Base-by-base conservation (phyloP, 2,329 filamentous ascomycete species). In the Epichloe brachyelytri region DNA sequence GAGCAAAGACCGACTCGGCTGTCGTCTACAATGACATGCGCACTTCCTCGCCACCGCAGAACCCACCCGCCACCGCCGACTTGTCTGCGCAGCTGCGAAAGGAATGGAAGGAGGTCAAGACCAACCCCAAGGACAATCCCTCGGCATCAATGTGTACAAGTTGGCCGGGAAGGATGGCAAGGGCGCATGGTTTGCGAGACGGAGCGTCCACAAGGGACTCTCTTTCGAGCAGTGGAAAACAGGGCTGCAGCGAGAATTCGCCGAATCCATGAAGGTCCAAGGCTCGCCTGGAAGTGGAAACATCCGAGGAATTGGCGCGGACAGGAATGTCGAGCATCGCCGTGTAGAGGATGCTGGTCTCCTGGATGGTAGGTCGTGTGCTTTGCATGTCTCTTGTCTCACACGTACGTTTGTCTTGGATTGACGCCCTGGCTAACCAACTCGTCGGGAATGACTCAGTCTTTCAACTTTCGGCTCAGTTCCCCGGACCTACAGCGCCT, bases 171-270 rank as follows among this genome's bases (percentile, higher is more conserved):
- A 86, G 59, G 91, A 97, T 65, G 82, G 88, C 38, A 83, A 83
- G 56, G 91, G 90, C 2, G 76, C 86, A 7, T 97, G 91, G 91
- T 97, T 96, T 67, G 88, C 88, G 22, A 74, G 91, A 51, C 75
- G 85, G 46, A 95, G 88, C 63, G 74, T 95, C 19, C 89, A 96
- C 61, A 81, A 86, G 58, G 86, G 84, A 0, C 65, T 94, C 19
- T 74, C 82, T 0, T 95, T 94, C 64, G 76, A 79, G 19, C 82
- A 80, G 62, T 95, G 88, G 83, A 85, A 83, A 70, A 74, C 74
- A 48, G 88, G 85, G 3, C 76, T 96, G 61, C 76, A 86, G 63
- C 74, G 75, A 20, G 91, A 97, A 70, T 93, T 96, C 64, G 73
- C 77, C 0, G 85, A 90, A 67, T 88, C 83, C 15, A 70, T 95